phyloP scores from a whole-genome alignment of 768 basidiomycete species.

The Pseudohyphozyma bogoriensis region DNA sequence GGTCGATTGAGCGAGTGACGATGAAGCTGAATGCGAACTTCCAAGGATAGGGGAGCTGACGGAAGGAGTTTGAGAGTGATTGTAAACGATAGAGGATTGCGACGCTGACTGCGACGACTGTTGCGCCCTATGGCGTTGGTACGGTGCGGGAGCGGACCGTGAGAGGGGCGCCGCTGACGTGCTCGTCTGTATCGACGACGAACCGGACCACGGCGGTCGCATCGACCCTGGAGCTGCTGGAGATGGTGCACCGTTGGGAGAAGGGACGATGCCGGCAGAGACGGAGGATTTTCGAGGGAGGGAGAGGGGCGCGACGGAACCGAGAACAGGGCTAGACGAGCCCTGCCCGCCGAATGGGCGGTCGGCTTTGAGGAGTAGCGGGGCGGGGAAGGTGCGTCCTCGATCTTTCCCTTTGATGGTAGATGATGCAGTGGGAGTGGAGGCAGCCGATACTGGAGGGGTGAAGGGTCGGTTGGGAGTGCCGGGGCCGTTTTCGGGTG shows the following conservation, averaged over 20 bases:
- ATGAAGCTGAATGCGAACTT: background rate
- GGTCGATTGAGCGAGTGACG: background rate
- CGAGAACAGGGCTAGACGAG: slow-evolving; percentile 4
- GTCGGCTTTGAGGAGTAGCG: slow-evolving; percentile 17
- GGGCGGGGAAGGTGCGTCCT: slow-evolving; percentile 23
- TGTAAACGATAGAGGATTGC: slow-evolving; percentile 1
- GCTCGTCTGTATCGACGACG: background rate
- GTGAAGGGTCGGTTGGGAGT: background rate
- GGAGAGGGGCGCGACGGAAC: slow-evolving; percentile 1
- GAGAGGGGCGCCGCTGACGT: background rate
- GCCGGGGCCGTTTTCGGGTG: no score
- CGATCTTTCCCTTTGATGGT: background rate
- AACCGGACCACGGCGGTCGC: background rate
- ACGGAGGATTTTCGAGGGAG: slow-evolving; percentile 16
- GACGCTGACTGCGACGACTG: slow-evolving; percentile 12
- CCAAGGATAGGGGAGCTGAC: background rate
- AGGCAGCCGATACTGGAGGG: background rate
- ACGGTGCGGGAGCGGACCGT: slow-evolving; percentile 1
- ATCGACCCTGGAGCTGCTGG: background rate
- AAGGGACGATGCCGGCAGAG: background rate
- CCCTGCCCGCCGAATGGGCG: slow-evolving; percentile 7
- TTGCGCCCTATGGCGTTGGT: slow-evolving; percentile 17
- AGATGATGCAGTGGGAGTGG: no score
- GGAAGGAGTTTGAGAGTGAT: slow-evolving; percentile 12
- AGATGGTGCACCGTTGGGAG: background rate